Evolutionary conservation across 192 early-diverging fungal species (phyloP), one percentile per base, ranked within the genome.

Genomic region (Podila horticola): DNA sequence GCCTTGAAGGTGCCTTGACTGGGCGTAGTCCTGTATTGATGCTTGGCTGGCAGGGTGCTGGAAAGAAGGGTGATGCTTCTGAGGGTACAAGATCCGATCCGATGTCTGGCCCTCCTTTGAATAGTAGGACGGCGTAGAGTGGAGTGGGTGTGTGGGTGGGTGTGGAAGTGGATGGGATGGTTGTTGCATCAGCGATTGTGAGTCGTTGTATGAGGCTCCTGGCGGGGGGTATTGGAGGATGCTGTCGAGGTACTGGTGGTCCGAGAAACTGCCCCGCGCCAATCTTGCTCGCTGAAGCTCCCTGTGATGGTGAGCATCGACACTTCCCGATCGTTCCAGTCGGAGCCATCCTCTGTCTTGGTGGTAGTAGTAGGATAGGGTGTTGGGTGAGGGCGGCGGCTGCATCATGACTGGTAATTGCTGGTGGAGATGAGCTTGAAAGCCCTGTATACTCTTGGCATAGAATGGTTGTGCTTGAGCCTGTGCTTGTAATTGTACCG

Each of bases 341-440:
- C 75, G 66, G 19, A 86, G 67, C 87, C 87, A 86, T 6, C 75
- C 75, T 24, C 83, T 77, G 48, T 75, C 73, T 30, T 71, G 77
- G 63, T 82, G 79, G 67, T 84, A 87, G 58, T 84, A 87, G 66
- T 89, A 89, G 22, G 83, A 87, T 1, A 84, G 58, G 11, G 84
- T 66, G 61, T 84, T 88, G 22, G 87, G 87, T 20, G 85, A 86
- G 24, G 84, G 85, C n/a, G 87, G 87, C 30, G 87, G 87, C 15
- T 85, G 83, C 87, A 89, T 89, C 34, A 89, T 81, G 30, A 86
- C 79, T 4, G 87, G 85, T 29, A 75, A 28, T 19, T 83, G 70
- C 13, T 73, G 77, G 26, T 81, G 71, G 1, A 72, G 31, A 30
- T 69, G 77, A 6, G 70, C 28, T 17, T 63, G 77, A 38, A 69